These are phyloP conservation scores for Cercophora sp. DNA, from an alignment of 495 filamentous ascomycete genomes.

Conservation along the genomic window DNA sequence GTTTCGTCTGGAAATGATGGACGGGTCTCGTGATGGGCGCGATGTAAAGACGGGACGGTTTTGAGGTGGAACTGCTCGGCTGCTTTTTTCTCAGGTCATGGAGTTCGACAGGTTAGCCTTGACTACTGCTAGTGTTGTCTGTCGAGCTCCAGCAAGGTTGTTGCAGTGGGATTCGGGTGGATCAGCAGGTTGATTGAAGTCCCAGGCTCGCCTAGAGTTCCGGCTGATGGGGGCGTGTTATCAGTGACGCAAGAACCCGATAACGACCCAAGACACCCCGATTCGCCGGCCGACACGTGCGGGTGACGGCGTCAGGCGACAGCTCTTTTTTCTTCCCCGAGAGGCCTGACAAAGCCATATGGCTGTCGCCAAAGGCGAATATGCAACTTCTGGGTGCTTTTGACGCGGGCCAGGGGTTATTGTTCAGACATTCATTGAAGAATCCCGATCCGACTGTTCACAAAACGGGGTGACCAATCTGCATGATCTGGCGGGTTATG, in stretches of 20 bases:
- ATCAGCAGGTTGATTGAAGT: constrained; percentile 20
- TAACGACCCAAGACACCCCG: constrained; percentile 15
- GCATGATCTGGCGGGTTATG: too few species aligned
- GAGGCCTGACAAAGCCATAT: neutral
- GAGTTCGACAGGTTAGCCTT: too few species aligned
- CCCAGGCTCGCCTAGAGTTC: neutral
- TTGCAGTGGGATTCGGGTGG: constrained; percentile 6
- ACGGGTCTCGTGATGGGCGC: neutral
- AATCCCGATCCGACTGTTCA: too few species aligned
- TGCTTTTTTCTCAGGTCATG: neutral
- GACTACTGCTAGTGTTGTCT: neutral
- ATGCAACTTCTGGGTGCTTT: too few species aligned
- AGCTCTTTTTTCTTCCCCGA: neutral
- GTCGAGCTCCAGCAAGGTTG: constrained; percentile 1
- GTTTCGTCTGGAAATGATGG: neutral
- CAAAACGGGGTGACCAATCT: too few species aligned
- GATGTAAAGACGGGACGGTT: neutral
- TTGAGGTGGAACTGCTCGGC: neutral
- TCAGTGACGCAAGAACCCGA: constrained; percentile 35
- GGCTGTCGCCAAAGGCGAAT: too few species aligned
- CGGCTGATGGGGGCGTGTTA: constrained; percentile 23
- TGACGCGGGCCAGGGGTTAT: too few species aligned
- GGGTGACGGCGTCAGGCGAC: constrained; percentile 12
- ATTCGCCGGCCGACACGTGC: constrained; percentile 1
- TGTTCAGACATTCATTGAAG: too few species aligned